Evolutionary conservation across 2,329 filamentous ascomycete genomes (phyloP).

Genomic region (Pseudogymnoascus destructans): DNA sequence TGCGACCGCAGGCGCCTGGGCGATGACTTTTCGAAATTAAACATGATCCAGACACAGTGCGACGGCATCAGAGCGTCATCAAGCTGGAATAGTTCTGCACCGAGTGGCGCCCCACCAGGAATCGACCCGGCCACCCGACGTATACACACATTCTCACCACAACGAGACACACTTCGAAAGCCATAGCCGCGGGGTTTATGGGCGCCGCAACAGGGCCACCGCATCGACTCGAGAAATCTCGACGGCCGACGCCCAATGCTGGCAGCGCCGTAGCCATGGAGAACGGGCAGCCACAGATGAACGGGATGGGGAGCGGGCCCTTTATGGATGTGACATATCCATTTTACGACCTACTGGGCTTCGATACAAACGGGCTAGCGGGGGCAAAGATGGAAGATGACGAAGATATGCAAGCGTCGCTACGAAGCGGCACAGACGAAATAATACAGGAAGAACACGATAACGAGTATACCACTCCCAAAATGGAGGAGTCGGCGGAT

Average conservation of each 20-base stretch:
- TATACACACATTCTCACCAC: neutral
- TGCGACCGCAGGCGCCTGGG: neutral
- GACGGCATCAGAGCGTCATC: slow-evolving; percentile 5
- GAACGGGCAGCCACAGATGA: neutral
- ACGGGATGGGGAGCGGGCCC: neutral
- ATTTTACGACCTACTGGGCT: neutral
- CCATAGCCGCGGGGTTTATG: neutral
- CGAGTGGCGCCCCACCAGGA: neutral
- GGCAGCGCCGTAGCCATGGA: neutral
- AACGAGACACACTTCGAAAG: neutral
- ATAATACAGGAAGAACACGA: neutral
- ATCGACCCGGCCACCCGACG: neutral
- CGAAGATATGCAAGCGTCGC: neutral
- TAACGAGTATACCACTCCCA: neutral
- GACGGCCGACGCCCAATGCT: neutral
- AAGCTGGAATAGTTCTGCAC: neutral
- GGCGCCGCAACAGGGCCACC: neutral
- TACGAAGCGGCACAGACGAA: neutral
- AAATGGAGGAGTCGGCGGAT: neutral
- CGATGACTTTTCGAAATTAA: neutral
- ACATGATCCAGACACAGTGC: slow-evolving; percentile 2
- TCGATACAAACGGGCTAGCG: neutral
- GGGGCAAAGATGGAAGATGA: neutral
- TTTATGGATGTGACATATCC: neutral
- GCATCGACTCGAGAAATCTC: neutral